A percentile compares a stretch with the other conserved stretches of the same genome.
These are phyloP conservation scores for Globisporangium rhizosaccharum DNA, from an alignment of 352 stramenopile genomes.

Conservation along the genomic window DNA sequence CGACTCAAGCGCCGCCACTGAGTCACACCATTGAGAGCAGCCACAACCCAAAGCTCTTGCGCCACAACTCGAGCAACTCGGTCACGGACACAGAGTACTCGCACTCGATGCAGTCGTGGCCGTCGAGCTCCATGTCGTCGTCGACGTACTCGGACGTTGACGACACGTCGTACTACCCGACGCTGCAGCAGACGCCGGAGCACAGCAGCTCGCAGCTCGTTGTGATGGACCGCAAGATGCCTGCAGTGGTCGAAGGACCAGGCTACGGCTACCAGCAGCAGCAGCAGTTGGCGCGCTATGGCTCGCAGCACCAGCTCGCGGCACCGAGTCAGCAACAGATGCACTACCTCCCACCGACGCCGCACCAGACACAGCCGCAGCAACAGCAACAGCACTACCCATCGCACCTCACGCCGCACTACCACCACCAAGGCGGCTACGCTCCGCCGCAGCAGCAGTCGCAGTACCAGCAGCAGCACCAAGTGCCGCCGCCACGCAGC, in stretches of 20 bases:
- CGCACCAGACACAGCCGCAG: slow-evolving; percentile 1
- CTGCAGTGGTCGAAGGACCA: slow-evolving; percentile 26
- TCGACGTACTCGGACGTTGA: slow-evolving; percentile 50
- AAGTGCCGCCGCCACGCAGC: background rate
- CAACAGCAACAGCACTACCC: slow-evolving; percentile 5
- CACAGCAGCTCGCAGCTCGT: slow-evolving; percentile 13
- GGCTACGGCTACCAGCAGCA: slow-evolving; percentile 12
- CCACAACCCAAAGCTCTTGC: slow-evolving; percentile 16
- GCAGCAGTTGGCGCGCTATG: slow-evolving; percentile 11
- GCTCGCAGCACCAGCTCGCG: slow-evolving; percentile 11
- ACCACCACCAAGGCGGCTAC: background rate
- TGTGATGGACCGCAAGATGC: slow-evolving; percentile 40
- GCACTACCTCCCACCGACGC: slow-evolving; percentile 15
- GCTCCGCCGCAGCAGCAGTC: slow-evolving; percentile 17
- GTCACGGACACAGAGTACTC: slow-evolving; percentile 56
- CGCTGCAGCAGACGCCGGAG: slow-evolving; percentile 10
- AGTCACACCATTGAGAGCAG: slow-evolving; percentile 9
- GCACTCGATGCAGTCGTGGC: slow-evolving; percentile 47
- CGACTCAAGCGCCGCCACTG: background rate
- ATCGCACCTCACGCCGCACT: slow-evolving; percentile 13
- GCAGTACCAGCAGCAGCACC: slow-evolving; percentile 3
- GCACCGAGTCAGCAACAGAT: slow-evolving; percentile 11
- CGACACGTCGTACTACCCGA: slow-evolving; percentile 24
- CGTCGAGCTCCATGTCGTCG: slow-evolving; percentile 42
- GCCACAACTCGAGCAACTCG: slow-evolving; percentile 21